Conservation (phyloP, 257 asterid genomes). For the Solanum medicagineum region DNA sequence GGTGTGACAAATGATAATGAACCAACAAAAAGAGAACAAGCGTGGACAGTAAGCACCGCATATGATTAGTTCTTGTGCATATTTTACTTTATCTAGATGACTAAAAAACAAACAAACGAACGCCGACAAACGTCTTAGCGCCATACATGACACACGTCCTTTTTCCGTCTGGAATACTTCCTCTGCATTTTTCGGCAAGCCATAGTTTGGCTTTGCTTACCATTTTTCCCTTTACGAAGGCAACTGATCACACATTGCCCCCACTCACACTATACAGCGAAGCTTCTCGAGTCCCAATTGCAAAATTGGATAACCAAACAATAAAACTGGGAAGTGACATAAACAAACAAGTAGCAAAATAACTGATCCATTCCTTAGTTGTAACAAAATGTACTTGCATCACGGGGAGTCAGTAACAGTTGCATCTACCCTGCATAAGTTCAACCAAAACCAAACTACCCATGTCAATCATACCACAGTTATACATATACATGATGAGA, state of each 20-base stretch:
- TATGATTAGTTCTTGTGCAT: too few relatives aligned
- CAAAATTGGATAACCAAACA: neutral
- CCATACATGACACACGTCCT: neutral
- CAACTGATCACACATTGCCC: neutral
- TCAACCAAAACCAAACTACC: neutral
- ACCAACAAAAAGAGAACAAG: too few relatives aligned
- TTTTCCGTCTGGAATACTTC: neutral
- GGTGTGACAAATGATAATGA: neutral
- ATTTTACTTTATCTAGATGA: neutral
- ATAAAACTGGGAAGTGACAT: neutral
- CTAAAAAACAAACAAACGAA: neutral
- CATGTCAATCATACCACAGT: too few relatives aligned
- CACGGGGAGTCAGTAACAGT: neutral
- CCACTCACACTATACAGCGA: neutral
- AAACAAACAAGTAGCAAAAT: neutral
- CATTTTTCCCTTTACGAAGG: neutral
- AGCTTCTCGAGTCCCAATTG: neutral
- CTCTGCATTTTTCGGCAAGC: neutral
- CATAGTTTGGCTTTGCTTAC: neutral
- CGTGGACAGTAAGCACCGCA: neutral
- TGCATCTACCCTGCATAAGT: neutral
- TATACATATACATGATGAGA: too few relatives aligned
- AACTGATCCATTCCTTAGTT: neutral
- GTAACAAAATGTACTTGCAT: neutral
- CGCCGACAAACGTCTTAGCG: neutral